phyloP scores from a whole-genome alignment of 1,284 basidiomycete species.

The Wallemia mellicola region DNA sequence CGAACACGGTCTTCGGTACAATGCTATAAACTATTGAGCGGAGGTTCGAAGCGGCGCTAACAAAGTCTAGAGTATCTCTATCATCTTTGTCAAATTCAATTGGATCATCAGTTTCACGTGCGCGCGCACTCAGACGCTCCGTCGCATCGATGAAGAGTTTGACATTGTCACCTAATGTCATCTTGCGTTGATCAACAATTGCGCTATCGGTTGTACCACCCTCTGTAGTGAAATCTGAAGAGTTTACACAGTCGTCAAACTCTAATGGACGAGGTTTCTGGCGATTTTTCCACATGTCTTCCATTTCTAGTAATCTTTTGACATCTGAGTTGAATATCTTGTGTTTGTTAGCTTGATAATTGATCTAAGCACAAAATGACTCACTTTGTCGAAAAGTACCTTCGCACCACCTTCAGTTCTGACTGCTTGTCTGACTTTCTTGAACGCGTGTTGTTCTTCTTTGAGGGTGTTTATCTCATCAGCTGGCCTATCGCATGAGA shows the following conservation, averaged over 20 bases:
- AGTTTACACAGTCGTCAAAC: slow-evolving; percentile 33
- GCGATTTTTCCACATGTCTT: slow-evolving; percentile 90
- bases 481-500: slow-evolving; percentile 20
- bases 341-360: neutral
- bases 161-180: slow-evolving; percentile 48
- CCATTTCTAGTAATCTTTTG: slow-evolving; percentile 62
- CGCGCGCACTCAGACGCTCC: slow-evolving; percentile 2
- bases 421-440: slow-evolving; percentile 30
- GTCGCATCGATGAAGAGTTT: slow-evolving; percentile 44
- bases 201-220: slow-evolving; percentile 11
- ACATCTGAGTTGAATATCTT: slow-evolving; percentile 75
- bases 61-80: slow-evolving; percentile 83
- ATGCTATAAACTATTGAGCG: slow-evolving; percentile 75
- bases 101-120: slow-evolving; percentile 30
- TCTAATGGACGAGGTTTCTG: slow-evolving; percentile 56
- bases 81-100: slow-evolving; percentile 96
- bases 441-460: slow-evolving; percentile 67
- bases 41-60: slow-evolving; percentile 75
- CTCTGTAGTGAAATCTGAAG: slow-evolving; percentile 7
- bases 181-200: slow-evolving; percentile 47
- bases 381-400: slow-evolving; percentile 56
- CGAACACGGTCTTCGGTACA: slow-evolving; percentile 63
- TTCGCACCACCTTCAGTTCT: slow-evolving; percentile 27
- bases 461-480: slow-evolving; percentile 69
- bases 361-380: slow-evolving; percentile 2